Evolutionary conservation across 2,329 filamentous ascomycete species (phyloP), one percentile per base, ranked within the genome.

Genomic region (Penicillium sp.): DNA sequence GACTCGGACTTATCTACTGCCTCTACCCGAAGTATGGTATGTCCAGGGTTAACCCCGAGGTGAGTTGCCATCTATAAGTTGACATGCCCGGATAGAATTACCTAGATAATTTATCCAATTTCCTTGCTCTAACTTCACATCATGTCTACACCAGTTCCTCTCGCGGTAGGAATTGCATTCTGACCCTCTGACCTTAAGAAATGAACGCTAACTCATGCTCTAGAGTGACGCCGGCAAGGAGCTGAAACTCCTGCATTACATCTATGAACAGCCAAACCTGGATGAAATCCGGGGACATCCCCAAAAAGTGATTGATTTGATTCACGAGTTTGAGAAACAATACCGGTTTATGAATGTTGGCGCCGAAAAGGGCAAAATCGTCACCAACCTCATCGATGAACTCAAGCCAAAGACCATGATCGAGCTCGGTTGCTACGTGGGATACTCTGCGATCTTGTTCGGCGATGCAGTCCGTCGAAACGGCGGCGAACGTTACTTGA

Each of bases 341-440:
- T 89, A 87, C 70, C 89, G 88, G 62, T 82, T 93, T 51, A 93
- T 93, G 87, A 93, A 92, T 63, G 85, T 94, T 2, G 90, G 90
- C 41, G 82, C 86, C 64, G 81, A 86, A 68, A 94, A 94, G 75
- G 89, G 89, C 47, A 82, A 80, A 61, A 87, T 91, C 53, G 84
- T 93, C 2, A 82, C 82, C 9, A 81, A 89, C 31, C 73, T 93
- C 40, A 92, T 94, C 58, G 78, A 78, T 21, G 78, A 89, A 61
- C 77, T 82, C 48, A 89, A 88, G 70, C 89, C 89, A 0, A 73
- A 84, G 54, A 80, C 80, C 3, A 90, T 92, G 85, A 84, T 93
- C 47, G 90, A 95, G 71, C 81, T 94, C 0, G 90, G 91, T 47
- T 88, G 89, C 49, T 94, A 93, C 73, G 82, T 92, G 21, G 90